These are phyloP conservation scores for Neonectria neomacrospora DNA, from an alignment of 2,329 filamentous ascomycete genomes.

Conservation along the genomic window DNA sequence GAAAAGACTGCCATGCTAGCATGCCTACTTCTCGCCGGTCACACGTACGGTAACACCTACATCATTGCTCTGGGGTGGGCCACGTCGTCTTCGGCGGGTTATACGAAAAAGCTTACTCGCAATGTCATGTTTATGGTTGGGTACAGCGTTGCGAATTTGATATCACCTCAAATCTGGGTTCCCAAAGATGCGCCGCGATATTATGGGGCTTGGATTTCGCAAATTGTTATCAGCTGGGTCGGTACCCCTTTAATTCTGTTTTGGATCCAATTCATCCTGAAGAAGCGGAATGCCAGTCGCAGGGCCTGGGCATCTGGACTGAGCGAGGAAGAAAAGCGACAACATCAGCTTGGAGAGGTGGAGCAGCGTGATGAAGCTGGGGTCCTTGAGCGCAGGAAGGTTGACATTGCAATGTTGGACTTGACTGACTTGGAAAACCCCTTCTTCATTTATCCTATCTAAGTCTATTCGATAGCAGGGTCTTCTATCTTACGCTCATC, in stretches of 20 bases:
- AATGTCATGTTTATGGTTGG: constrained; percentile 55
- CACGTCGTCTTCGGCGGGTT: constrained; percentile 50
- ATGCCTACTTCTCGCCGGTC: constrained; percentile 43
- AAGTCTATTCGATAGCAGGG: neutral
- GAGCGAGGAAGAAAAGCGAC: constrained; percentile 38
- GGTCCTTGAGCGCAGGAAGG: constrained; percentile 44
- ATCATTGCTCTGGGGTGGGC: constrained; percentile 51
- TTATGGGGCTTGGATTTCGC: constrained; percentile 41
- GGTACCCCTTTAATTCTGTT: constrained; percentile 49
- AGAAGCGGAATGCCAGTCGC: constrained; percentile 46
- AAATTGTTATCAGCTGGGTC: constrained; percentile 48
- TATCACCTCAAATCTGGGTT: constrained; percentile 52
- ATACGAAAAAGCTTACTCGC: constrained; percentile 57
- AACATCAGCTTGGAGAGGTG: constrained; percentile 35
- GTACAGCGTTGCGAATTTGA: constrained; percentile 49
- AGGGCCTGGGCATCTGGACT: constrained; percentile 34
- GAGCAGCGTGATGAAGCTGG: constrained; percentile 46
- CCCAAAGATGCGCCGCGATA: constrained; percentile 42
- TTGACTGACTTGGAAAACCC: constrained; percentile 54
- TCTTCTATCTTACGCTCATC: neutral
- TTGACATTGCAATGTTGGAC: constrained; percentile 51
- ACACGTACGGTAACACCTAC: constrained; percentile 48
- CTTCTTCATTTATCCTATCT: constrained; percentile 50
- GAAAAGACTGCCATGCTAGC: constrained; percentile 37
- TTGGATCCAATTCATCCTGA: constrained; percentile 47